Conservation (phyloP, 495 filamentous ascomycete genomes). For the Staphylotrichum longicolle region DNA sequence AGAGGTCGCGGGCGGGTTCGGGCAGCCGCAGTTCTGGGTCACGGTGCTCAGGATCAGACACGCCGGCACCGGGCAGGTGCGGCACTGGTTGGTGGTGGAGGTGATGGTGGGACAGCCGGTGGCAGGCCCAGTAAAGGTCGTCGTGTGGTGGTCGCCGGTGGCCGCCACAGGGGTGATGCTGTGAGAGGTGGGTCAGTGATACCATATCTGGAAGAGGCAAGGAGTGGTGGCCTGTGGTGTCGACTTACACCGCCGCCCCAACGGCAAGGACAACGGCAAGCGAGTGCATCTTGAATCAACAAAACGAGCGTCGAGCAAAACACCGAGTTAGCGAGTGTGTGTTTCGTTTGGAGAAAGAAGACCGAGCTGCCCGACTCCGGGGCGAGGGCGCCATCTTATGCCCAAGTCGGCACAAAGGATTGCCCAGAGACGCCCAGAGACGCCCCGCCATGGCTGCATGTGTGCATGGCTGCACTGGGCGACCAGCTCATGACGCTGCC, state of each 20-base stretch:
- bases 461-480: not conserved
- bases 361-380: not conserved
- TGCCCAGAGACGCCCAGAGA: not conserved
- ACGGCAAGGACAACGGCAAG: constrained; percentile 11
- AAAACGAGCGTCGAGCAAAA: constrained; percentile 9
- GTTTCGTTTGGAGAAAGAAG: not conserved
- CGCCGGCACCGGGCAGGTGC: constrained; percentile 16
- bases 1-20: constrained; percentile 6
- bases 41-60: constrained; percentile 19
- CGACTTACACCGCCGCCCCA: constrained; percentile 14
- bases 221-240: not conserved
- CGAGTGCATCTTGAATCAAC: constrained; percentile 7
- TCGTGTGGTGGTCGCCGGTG: constrained; percentile 6
- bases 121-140: not conserved
- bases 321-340: constrained; percentile 1
- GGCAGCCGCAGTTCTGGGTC: constrained; percentile 21
- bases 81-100: constrained; percentile 17
- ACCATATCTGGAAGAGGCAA: not conserved
- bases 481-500: not conserved
- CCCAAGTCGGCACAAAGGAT: not conserved
- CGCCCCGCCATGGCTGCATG: no score
- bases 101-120: constrained; percentile 22
- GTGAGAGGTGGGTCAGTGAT: constrained; percentile 2
- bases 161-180: constrained; percentile 13
- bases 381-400: not conserved